Evolutionary conservation across 495 filamentous ascomycete genomes (phyloP).

Genomic region (Cladorrhinum samala): DNA sequence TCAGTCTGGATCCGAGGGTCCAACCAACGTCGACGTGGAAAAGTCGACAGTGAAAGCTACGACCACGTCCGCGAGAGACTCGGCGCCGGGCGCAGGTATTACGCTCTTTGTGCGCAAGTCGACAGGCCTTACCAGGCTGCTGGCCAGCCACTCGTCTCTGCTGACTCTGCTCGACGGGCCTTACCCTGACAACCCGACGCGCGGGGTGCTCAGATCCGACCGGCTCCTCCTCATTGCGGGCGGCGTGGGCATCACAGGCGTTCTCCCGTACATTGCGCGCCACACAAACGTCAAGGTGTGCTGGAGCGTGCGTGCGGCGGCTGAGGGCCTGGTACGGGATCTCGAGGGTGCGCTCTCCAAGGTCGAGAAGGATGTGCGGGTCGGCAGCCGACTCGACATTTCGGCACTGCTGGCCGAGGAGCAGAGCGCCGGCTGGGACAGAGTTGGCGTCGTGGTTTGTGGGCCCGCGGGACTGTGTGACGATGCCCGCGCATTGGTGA

Average conservation of each 20-base stretch:
- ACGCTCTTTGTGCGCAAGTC: slow-evolving; percentile 28
- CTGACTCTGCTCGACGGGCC: slow-evolving; percentile 28
- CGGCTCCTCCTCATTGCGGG: slow-evolving; percentile 35
- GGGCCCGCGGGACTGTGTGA: slow-evolving; percentile 26
- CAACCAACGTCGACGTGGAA: slow-evolving; percentile 5
- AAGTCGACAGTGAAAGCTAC: slow-evolving; percentile 3
- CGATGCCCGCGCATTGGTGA: slow-evolving; percentile 15
- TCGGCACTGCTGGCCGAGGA: slow-evolving; percentile 23
- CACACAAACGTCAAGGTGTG: slow-evolving; percentile 34
- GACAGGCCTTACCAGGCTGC: slow-evolving; percentile 21
- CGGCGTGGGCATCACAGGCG: slow-evolving; percentile 40
- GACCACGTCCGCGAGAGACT: neutral
- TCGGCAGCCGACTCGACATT: slow-evolving; percentile 31
- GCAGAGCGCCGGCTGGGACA: slow-evolving; percentile 21
- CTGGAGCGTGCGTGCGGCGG: slow-evolving; percentile 27
- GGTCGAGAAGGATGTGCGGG: slow-evolving; percentile 26
- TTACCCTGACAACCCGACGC: slow-evolving; percentile 11
- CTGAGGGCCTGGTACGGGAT: slow-evolving; percentile 18
- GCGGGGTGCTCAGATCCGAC: slow-evolving; percentile 17
- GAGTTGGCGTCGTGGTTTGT: slow-evolving; percentile 34
- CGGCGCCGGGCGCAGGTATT: slow-evolving; percentile 15
- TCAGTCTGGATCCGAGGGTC: neutral
- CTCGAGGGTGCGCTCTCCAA: slow-evolving; percentile 18
- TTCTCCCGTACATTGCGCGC: slow-evolving; percentile 21
- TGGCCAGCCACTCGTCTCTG: slow-evolving; percentile 8